Conservation (phyloP, 1,284 basidiomycete species). For the Apiotrichum laibachii region DNA sequence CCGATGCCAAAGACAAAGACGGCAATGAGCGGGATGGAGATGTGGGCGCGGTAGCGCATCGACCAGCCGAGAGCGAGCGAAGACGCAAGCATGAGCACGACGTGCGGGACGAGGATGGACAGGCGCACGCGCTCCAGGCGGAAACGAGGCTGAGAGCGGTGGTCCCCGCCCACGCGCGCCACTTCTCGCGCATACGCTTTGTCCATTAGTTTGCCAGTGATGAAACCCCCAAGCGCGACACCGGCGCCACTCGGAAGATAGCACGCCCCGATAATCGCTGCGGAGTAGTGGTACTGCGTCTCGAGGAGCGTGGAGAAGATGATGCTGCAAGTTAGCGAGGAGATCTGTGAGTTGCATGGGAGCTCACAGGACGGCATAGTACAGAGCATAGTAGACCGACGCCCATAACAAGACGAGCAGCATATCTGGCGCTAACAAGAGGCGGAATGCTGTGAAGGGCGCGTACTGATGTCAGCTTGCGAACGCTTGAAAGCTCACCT, state of each 20-base stretch:
- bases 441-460: conserved; percentile 32
- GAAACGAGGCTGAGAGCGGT: conserved; percentile 25
- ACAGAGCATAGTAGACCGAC: conserved; percentile 36
- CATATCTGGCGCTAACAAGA: conserved; percentile 38
- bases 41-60: conserved; percentile 27
- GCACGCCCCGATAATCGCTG: conserved; percentile 37
- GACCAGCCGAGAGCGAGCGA: conserved; percentile 39
- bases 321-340: conserved; percentile 22
- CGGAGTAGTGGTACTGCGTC: conserved; percentile 31
- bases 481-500: not conserved
- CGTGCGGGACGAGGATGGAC: conserved; percentile 27
- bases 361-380: conserved; percentile 39
- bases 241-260: conserved; percentile 43
- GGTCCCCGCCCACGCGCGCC: conserved; percentile 33
- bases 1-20: conserved; percentile 37
- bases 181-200: conserved; percentile 33
- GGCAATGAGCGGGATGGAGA: conserved; percentile 40
- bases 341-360: not conserved
- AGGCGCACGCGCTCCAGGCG: conserved; percentile 36
- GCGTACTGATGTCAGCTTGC: conserved; percentile 25
- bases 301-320: conserved; percentile 40
- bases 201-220: conserved; percentile 38
- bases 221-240: conserved; percentile 28
- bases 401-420: conserved; percentile 35
- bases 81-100: conserved; percentile 25